phyloP scores from a whole-genome alignment of 345 rosid genomes.

The Boechera divaricarpa region DNA sequence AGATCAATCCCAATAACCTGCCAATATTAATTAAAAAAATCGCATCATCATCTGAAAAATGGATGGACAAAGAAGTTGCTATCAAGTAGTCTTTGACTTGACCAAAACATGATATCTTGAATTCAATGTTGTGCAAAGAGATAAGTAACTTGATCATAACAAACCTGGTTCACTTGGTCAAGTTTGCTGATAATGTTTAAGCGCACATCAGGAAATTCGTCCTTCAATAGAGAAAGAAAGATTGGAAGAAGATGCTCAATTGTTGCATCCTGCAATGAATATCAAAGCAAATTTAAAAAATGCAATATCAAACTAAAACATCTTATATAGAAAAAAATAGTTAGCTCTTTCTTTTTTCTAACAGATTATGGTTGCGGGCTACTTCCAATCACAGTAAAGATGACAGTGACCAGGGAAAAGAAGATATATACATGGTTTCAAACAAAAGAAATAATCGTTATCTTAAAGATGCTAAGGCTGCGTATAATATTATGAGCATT shows the following conservation, averaged over 20 bases:
- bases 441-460: not conserved
- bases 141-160: constrained; percentile 32
- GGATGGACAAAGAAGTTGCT: constrained; percentile 1
- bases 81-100: not conserved
- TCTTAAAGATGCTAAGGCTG: constrained; percentile 11
- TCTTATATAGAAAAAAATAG: not conserved
- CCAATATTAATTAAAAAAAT: not conserved
- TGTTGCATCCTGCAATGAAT: constrained; percentile 76
- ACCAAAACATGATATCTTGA: not conserved
- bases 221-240: constrained; percentile 92
- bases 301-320: not conserved
- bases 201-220: constrained; percentile 97
- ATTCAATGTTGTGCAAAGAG: not conserved
- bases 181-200: constrained; percentile 97
- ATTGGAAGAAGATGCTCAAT: constrained; percentile 97
- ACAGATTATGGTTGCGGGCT: not conserved
- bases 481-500: not conserved
- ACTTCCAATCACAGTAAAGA: not conserved
- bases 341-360: not conserved
- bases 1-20: constrained; percentile 98
- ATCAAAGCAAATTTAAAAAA: constrained; percentile 25
- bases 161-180: constrained; percentile 98
- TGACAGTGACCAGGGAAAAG: constrained; percentile 1
- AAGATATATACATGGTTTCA: constrained; percentile 16
- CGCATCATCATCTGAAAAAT: constrained; percentile 6